Evolutionary conservation across 1,284 basidiomycete species (phyloP).

Genomic region (Marasmius oreades): DNA sequence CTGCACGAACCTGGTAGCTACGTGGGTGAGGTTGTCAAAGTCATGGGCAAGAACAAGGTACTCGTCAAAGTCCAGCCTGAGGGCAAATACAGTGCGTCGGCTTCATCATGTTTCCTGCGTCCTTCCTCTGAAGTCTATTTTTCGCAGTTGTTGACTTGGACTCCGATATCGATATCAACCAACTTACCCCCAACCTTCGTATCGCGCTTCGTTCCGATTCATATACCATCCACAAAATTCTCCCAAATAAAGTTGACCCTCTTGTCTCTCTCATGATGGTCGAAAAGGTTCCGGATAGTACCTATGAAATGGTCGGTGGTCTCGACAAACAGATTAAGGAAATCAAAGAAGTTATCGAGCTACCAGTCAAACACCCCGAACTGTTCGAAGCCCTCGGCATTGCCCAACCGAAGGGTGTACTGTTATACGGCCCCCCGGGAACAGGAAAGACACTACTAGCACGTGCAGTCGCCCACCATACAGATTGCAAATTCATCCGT

Average conservation of each 20-base stretch:
- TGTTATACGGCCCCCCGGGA: constrained; percentile 95
- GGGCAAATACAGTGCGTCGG: constrained; percentile 88
- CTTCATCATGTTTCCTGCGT: not conserved
- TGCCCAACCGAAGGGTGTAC: constrained; percentile 95
- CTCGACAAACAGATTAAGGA: constrained; percentile 99
- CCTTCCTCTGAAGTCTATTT: not conserved
- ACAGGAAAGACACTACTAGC: constrained; percentile 96
- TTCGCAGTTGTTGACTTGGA: constrained; percentile 91
- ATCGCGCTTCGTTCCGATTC: constrained; percentile 96
- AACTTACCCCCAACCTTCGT: constrained; percentile 85
- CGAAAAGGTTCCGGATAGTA: constrained; percentile 99
- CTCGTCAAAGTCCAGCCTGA: constrained; percentile 98
- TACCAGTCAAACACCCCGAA: constrained; percentile 98
- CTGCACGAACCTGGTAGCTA: constrained; percentile 97
- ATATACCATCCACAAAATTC: constrained; percentile 91
- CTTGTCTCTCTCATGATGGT: constrained; percentile 99
- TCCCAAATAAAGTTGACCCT: constrained; percentile 95
- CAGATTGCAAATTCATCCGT: constrained; percentile 97
- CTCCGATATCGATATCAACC: constrained; percentile 78
- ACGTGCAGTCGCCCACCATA: constrained; percentile 95
- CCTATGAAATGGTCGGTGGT: constrained; percentile 99
- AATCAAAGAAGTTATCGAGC: constrained; percentile 98
- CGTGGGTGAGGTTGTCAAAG: constrained; percentile 97
- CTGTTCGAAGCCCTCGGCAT: constrained; percentile 96
- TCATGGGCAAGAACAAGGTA: constrained; percentile 99